These are phyloP conservation scores for Cladosporium velox DNA, from an alignment of 2,329 filamentous ascomycete genomes.

Conservation along the genomic window DNA sequence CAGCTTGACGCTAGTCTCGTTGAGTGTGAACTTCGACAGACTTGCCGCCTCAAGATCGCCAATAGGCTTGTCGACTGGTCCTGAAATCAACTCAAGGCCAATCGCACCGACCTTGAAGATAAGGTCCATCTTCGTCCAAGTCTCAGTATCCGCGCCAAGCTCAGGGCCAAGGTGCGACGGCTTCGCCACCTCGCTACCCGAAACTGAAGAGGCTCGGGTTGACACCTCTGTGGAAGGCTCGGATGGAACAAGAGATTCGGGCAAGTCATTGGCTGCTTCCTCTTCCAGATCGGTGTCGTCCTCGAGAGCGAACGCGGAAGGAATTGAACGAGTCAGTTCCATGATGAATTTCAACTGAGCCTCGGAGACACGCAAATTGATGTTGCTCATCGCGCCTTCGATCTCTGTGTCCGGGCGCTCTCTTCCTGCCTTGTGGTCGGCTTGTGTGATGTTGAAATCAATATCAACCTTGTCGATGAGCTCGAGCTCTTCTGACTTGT, in stretches of 20 bases:
- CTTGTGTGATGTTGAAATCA: slow-evolving; percentile 86
- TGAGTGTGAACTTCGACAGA: slow-evolving; percentile 89
- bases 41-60: slow-evolving; percentile 76
- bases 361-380: slow-evolving; percentile 87
- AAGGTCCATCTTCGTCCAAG: slow-evolving; percentile 91
- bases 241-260: slow-evolving; percentile 53
- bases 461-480: slow-evolving; percentile 97
- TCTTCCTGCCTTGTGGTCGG: slow-evolving; percentile 75
- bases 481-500: slow-evolving; percentile 79
- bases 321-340: slow-evolving; percentile 83
- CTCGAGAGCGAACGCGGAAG: slow-evolving; percentile 80
- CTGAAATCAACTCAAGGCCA: slow-evolving; percentile 82
- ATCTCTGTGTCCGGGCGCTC: slow-evolving; percentile 90
- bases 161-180: slow-evolving; percentile 58
- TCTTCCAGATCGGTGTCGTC: slow-evolving; percentile 67
- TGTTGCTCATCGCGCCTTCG: slow-evolving; percentile 86
- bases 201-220: slow-evolving; percentile 38
- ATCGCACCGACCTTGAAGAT: slow-evolving; percentile 87
- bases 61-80: slow-evolving; percentile 74
- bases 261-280: slow-evolving; percentile 74
- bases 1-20: slow-evolving; percentile 88
- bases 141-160: slow-evolving; percentile 65
- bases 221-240: slow-evolving; percentile 53
- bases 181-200: slow-evolving; percentile 27
- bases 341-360: slow-evolving; percentile 88